phyloP scores from a whole-genome alignment of 352 stramenopile species.

The Paralagenidium karlingii region DNA sequence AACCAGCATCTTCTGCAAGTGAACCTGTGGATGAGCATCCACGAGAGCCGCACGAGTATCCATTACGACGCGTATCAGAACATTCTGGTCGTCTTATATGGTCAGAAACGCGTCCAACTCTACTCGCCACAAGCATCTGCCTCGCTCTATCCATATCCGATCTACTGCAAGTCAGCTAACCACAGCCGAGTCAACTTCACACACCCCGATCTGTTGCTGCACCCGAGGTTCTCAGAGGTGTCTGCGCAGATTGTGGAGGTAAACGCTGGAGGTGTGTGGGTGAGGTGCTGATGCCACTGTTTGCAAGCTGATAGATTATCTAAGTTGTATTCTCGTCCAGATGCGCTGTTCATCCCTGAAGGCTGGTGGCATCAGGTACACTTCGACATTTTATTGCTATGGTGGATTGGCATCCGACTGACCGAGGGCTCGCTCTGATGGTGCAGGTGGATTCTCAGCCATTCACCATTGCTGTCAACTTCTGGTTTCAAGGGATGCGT shows the following conservation, averaged over 20 bases:
- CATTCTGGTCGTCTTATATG: slow-evolving; percentile 53
- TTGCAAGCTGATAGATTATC: background rate
- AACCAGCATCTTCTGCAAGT: slow-evolving; percentile 42
- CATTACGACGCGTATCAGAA: slow-evolving; percentile 82
- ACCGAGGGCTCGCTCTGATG: background rate
- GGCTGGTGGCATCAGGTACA: slow-evolving; percentile 83
- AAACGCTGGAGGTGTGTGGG: slow-evolving; percentile 29
- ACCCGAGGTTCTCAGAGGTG: slow-evolving; percentile 18
- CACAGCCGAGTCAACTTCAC: slow-evolving; percentile 51
- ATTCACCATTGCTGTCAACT: slow-evolving; percentile 73
- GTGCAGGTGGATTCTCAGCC: slow-evolving; percentile 61
- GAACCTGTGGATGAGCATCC: slow-evolving; percentile 76
- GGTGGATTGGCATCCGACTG: background rate
- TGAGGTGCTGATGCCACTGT: background rate
- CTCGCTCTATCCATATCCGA: slow-evolving; percentile 38
- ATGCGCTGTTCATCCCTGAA: slow-evolving; percentile 66
- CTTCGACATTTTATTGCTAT: background rate
- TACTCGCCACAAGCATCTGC: slow-evolving; percentile 45
- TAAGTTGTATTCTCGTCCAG: slow-evolving; percentile 3
- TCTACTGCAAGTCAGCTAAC: slow-evolving; percentile 66
- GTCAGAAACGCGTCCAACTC: slow-evolving; percentile 53
- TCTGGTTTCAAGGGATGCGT: slow-evolving; percentile 63
- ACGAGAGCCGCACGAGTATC: slow-evolving; percentile 37
- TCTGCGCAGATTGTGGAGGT: slow-evolving; percentile 17
- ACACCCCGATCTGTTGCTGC: slow-evolving; percentile 14